phyloP scores from a whole-genome alignment of 2,329 filamentous ascomycete genomes.

The Drechmeria coniospora region DNA sequence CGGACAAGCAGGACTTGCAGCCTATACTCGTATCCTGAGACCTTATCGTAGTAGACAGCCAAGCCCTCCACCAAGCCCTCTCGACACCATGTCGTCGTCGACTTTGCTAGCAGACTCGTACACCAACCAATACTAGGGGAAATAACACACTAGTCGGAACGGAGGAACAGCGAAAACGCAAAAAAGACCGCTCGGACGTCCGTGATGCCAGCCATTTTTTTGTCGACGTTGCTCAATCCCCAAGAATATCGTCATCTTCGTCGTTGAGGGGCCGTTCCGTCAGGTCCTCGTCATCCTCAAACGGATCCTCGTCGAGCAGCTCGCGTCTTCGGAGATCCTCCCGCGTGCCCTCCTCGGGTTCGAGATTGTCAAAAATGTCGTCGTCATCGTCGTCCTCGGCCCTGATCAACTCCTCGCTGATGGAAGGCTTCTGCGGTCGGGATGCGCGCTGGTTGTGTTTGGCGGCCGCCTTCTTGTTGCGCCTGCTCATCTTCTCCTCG shows the following conservation, averaged over 20 bases:
- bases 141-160: too few relatives aligned
- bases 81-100: too few relatives aligned
- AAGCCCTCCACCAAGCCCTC: too few relatives aligned
- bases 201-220: neutral
- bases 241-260: conserved; percentile 28
- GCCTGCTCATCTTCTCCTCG: conserved; percentile 39
- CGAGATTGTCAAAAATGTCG: conserved; percentile 29
- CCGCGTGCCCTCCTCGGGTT: conserved; percentile 41
- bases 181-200: conserved; percentile 1
- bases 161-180: too few relatives aligned
- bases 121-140: too few relatives aligned
- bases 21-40: too few relatives aligned
- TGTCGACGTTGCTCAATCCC: conserved; percentile 20
- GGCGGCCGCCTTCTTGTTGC: conserved; percentile 22
- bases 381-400: conserved; percentile 26
- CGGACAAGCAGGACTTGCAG: too few relatives aligned
- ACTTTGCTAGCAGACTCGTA: too few relatives aligned
- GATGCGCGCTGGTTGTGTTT: conserved; percentile 10
- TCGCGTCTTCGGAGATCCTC: conserved; percentile 42
- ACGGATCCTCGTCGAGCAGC: conserved; percentile 33
- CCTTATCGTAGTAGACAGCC: too few relatives aligned
- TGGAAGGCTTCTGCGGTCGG: conserved; percentile 16
- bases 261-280: conserved; percentile 18
- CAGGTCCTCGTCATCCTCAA: conserved; percentile 20
- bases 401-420: conserved; percentile 29